Conservation (phyloP, 768 basidiomycete genomes). For the Termitomyces sp. region DNA sequence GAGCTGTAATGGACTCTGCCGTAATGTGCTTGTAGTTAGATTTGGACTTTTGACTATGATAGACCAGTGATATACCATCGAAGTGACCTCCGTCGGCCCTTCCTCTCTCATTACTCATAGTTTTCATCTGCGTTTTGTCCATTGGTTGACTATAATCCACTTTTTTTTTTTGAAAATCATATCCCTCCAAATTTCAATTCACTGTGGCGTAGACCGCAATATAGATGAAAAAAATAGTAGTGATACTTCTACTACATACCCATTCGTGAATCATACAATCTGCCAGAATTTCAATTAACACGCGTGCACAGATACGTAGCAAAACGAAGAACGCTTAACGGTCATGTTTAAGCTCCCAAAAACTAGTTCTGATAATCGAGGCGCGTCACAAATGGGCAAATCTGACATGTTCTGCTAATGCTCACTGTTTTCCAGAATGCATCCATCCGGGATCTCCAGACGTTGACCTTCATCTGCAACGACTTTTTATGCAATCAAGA, state of each 20-base stretch:
- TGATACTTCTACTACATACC: too few species aligned
- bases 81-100: neutral
- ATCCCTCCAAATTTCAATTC: neutral
- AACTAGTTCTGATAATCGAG: slow-evolving; percentile 50
- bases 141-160: slow-evolving; percentile 8
- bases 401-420: slow-evolving; percentile 1
- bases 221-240: too few species aligned
- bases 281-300: neutral
- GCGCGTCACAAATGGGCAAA: neutral
- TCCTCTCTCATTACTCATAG: slow-evolving; percentile 1
- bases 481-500: slow-evolving; percentile 22
- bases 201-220: neutral
- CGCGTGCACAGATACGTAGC: neutral
- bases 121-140: slow-evolving; percentile 2
- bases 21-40: slow-evolving; percentile 2
- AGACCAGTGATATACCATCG: slow-evolving; percentile 14
- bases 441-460: slow-evolving; percentile 66
- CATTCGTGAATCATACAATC: neutral
- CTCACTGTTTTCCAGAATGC: slow-evolving; percentile 56
- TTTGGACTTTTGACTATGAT: slow-evolving; percentile 12
- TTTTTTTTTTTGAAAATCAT: neutral
- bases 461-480: slow-evolving; percentile 63
- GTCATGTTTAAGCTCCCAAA: slow-evolving; percentile 78
- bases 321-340: slow-evolving; percentile 26
- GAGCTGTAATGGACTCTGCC: slow-evolving; percentile 23